phyloP scores from a whole-genome alignment of 2,329 filamentous ascomycete species.

The Thielaviopsis euricoi region DNA sequence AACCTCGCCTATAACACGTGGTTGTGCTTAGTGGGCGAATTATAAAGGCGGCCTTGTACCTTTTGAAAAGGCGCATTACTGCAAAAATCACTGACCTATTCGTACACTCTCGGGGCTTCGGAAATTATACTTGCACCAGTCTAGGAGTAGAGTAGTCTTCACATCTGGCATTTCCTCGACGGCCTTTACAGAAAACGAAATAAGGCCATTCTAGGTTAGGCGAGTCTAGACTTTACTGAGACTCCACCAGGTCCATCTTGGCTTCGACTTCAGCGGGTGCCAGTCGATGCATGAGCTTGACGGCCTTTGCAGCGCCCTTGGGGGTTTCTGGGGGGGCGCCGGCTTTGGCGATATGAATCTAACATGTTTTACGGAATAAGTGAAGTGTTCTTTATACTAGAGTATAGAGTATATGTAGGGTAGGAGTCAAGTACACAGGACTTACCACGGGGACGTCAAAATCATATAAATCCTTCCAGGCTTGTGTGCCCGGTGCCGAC shows the following conservation, averaged over 20 bases:
- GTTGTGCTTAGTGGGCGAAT: background rate
- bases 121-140: background rate
- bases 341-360: slow-evolving; percentile 48
- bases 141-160: background rate
- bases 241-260: slow-evolving; percentile 48
- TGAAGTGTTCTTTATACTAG: too few relatives aligned
- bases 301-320: slow-evolving; percentile 37
- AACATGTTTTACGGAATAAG: background rate
- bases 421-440: too few relatives aligned
- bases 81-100: background rate
- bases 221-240: slow-evolving; percentile 7
- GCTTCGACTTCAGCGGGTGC: slow-evolving; percentile 46
- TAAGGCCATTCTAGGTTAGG: background rate
- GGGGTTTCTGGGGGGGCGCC: slow-evolving; percentile 33
- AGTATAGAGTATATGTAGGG: too few relatives aligned
- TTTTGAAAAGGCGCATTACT: background rate
- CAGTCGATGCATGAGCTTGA: slow-evolving; percentile 68
- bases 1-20: background rate
- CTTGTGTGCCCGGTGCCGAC: slow-evolving; percentile 41
- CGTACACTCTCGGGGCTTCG: background rate
- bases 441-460: slow-evolving; percentile 68
- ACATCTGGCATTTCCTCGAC: background rate
- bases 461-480: slow-evolving; percentile 60
- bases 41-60: background rate
- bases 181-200: background rate